phyloP scores from a whole-genome alignment of 441 rosid genomes.

The Arabidopsis hybrid region DNA sequence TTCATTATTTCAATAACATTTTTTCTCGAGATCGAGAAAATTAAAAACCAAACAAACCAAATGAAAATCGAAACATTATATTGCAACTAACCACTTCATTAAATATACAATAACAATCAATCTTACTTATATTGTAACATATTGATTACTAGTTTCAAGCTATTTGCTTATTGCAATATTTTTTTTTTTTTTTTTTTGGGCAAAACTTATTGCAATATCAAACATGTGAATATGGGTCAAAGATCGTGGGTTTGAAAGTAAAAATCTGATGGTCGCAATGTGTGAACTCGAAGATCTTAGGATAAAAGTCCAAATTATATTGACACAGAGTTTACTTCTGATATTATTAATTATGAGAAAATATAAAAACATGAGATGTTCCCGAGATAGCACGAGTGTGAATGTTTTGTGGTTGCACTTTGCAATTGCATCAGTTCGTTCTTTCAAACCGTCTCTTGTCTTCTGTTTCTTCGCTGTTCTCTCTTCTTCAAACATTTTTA shows the following conservation, averaged over 20 bases:
- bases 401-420: conserved; percentile 46
- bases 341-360: background rate
- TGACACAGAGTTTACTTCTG: conserved; percentile 23
- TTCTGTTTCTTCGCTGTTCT: conserved; percentile 40
- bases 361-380: conserved; percentile 40
- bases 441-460: conserved; percentile 42
- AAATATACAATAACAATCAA: background rate
- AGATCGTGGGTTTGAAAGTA: conserved; percentile 35
- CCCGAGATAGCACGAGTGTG: conserved; percentile 44
- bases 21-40: background rate
- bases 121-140: background rate
- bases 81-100: background rate
- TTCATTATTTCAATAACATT: too few relatives aligned
- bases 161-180: too few relatives aligned
- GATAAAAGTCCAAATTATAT: conserved; percentile 16
- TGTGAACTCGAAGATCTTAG: conserved; percentile 35
- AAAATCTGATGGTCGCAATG: conserved; percentile 27
- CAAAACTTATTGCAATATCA: conserved; percentile 1
- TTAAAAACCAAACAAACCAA: conserved; percentile 1
- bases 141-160: background rate
- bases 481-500: conserved; percentile 41
- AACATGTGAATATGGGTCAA: conserved; percentile 35
- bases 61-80: background rate
- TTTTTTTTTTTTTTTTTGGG: too few relatives aligned
- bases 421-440: conserved; percentile 41